Evolutionary conservation across 2,329 filamentous ascomycete genomes (phyloP).

Genomic region (Taxawa tesnikishii): DNA sequence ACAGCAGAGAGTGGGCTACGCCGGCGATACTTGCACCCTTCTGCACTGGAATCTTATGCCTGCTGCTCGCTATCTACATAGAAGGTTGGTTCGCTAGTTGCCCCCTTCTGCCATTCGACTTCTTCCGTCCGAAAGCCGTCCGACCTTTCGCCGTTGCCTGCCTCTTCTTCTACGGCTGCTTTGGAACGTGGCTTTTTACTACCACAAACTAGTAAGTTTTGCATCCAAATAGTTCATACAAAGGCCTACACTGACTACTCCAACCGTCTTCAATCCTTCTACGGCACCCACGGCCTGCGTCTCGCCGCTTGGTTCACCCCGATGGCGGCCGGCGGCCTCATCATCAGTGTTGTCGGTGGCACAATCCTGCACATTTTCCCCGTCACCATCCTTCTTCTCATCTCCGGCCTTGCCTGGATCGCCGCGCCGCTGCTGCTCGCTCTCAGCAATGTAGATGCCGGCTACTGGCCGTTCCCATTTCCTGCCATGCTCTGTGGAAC

Average conservation of each 20-base stretch:
- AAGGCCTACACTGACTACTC: too few relatives aligned
- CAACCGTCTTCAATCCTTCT: not conserved
- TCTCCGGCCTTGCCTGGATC: constrained; percentile 22
- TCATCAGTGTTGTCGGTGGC: constrained; percentile 18
- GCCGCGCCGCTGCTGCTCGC: constrained; percentile 22
- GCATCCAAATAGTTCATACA: constrained; percentile 5
- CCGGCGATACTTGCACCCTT: constrained; percentile 18
- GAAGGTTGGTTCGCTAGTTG: constrained; percentile 20
- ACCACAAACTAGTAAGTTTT: constrained; percentile 4
- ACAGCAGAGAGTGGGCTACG: constrained; percentile 13
- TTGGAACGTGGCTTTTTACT: constrained; percentile 22
- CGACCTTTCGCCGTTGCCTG: constrained; percentile 19
- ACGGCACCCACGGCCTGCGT: constrained; percentile 13
- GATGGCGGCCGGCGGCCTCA: constrained; percentile 19
- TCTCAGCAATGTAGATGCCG: constrained; percentile 15
- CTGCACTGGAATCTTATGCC: constrained; percentile 13
- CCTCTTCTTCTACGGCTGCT: constrained; percentile 23
- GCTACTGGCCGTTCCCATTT: constrained; percentile 22
- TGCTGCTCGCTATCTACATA: constrained; percentile 17
- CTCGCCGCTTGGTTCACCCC: constrained; percentile 22
- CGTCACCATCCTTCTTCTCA: constrained; percentile 15
- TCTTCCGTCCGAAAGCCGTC: constrained; percentile 19
- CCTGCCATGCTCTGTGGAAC: constrained; percentile 24
- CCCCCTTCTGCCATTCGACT: constrained; percentile 22
- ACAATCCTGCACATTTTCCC: constrained; percentile 18